These are phyloP conservation scores for Colletotrichum limetticola DNA, from an alignment of 2,329 filamentous ascomycete species.

Conservation along the genomic window DNA sequence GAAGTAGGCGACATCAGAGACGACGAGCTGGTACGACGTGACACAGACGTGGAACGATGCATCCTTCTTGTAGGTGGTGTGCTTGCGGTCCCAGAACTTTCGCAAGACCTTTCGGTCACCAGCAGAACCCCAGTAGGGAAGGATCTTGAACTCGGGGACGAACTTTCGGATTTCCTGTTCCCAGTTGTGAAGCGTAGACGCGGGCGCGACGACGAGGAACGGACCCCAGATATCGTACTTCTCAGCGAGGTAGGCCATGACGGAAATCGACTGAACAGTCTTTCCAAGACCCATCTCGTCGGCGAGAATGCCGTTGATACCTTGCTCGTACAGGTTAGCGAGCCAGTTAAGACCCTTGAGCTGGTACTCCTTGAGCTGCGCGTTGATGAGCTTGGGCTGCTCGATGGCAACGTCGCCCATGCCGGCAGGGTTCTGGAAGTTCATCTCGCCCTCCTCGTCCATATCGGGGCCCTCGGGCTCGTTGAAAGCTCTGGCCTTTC, in stretches of 20 bases:
- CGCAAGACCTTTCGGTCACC: constrained; percentile 94
- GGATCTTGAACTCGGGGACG: constrained; percentile 91
- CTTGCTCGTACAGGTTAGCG: constrained; percentile 98
- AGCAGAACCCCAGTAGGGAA: constrained; percentile 97
- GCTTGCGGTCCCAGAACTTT: constrained; percentile 99
- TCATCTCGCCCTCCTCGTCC: constrained; percentile 97
- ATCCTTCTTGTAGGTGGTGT: constrained; percentile 93
- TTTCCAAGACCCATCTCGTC: constrained; percentile 99
- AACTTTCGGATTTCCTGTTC: constrained; percentile 98
- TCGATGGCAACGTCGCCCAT: constrained; percentile 93
- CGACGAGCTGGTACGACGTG: constrained; percentile 96
- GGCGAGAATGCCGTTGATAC: constrained; percentile 98
- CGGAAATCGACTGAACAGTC: constrained; percentile 98
- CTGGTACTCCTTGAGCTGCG: constrained; percentile 98
- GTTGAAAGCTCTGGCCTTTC: constrained; percentile 94
- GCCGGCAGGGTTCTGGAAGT: constrained; percentile 98
- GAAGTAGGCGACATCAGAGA: constrained; percentile 96
- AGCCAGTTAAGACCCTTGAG: constrained; percentile 99
- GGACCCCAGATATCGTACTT: constrained; percentile 98
- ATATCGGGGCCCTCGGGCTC: constrained; percentile 71
- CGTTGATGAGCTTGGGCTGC: constrained; percentile 92
- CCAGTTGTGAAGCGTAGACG: constrained; percentile 98
- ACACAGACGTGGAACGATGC: constrained; percentile 96
- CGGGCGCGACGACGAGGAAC: constrained; percentile 94
- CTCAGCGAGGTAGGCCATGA: constrained; percentile 98